phyloP scores from a whole-genome alignment of 2,329 filamentous ascomycete species.

The Penicillium sp. region DNA sequence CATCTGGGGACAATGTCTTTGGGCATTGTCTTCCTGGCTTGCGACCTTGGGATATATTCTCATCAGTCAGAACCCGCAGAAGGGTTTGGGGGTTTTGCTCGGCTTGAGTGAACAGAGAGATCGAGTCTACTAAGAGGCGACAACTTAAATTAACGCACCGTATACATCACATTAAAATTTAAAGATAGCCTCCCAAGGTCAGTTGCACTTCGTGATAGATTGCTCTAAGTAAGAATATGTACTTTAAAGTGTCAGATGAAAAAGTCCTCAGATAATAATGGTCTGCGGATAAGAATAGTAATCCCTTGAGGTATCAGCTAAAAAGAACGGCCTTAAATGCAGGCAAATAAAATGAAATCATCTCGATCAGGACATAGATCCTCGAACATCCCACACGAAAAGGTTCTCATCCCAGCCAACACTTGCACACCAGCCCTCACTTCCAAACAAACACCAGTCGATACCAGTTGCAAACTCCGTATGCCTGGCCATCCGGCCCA shows the following conservation, averaged over 20 bases:
- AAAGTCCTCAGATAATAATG: background rate
- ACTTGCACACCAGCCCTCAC: slow-evolving; percentile 92
- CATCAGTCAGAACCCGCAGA: no score
- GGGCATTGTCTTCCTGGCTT: no score
- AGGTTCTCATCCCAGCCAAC: slow-evolving; percentile 93
- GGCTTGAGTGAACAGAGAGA: no score
- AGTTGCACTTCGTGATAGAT: background rate
- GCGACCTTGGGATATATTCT: no score
- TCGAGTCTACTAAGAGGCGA: background rate
- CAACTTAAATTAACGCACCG: no score
- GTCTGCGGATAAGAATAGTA: background rate
- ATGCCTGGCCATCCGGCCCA: slow-evolving; percentile 87
- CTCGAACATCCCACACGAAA: slow-evolving; percentile 85
- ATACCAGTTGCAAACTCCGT: slow-evolving; percentile 96
- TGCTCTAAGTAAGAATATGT: background rate
- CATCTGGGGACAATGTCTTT: no score
- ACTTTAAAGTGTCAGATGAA: background rate
- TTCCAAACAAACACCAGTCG: slow-evolving; percentile 97
- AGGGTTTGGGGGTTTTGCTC: no score
- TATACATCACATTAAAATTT: no score
- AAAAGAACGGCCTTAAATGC: background rate
- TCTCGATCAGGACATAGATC: slow-evolving; percentile 51
- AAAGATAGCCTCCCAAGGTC: no score
- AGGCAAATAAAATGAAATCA: background rate
- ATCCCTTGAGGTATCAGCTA: background rate